These are phyloP conservation scores for Emmonsiellopsis sp. DNA, from an alignment of 2,329 filamentous ascomycete genomes.

Conservation along the genomic window DNA sequence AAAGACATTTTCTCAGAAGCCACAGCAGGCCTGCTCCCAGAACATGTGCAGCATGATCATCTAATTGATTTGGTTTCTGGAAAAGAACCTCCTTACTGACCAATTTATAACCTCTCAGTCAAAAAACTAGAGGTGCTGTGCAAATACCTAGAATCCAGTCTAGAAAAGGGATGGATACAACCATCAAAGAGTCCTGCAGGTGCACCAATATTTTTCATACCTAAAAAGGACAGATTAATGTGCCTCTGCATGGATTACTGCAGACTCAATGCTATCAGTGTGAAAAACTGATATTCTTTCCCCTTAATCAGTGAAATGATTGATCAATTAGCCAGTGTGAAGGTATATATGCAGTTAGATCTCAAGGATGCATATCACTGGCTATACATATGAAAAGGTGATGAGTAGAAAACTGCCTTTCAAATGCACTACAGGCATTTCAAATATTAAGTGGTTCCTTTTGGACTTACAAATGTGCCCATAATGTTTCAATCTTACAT, in stretches of 20 bases:
- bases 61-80: neutral
- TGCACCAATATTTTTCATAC: neutral
- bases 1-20: neutral
- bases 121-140: neutral
- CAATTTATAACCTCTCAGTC: neutral
- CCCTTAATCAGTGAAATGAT: slow-evolving; percentile 18
- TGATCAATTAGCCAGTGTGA: slow-evolving; percentile 9
- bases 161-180: neutral
- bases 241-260: slow-evolving; percentile 20
- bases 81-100: neutral
- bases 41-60: neutral
- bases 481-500: neutral
- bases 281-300: slow-evolving; percentile 19
- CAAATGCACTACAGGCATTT: neutral
- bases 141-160: neutral
- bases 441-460: neutral
- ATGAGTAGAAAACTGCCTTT: neutral
- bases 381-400: slow-evolving; percentile 11
- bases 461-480: neutral
- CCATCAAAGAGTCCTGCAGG: neutral
- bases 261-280: slow-evolving; percentile 17
- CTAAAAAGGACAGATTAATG: slow-evolving; percentile 4
- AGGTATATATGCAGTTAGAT: slow-evolving; percentile 19
- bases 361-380: slow-evolving; percentile 14
- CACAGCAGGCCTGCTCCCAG: neutral